Base-by-base conservation (phyloP, 2,329 filamentous ascomycete genomes). In the Aureobasidium pullulans region DNA sequence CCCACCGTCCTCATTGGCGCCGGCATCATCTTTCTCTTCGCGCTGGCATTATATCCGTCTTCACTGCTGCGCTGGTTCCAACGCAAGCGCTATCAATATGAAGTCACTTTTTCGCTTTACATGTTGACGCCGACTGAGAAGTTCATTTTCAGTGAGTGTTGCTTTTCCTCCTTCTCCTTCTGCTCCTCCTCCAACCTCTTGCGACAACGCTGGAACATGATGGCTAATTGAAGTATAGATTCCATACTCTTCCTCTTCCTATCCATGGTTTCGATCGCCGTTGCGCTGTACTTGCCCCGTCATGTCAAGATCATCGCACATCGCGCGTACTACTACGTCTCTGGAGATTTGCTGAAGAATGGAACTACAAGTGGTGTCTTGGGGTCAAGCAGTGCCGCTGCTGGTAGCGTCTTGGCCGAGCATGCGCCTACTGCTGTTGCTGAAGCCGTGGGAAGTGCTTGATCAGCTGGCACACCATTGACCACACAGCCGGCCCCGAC, bases 71-170 rank as follows among this genome's bases (percentile, higher is more conserved):
- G 87, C 73, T 96, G 92, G 90, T 81, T 97, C 66, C 86, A 91
- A 75, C 84, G 92, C 75, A 99, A 99, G 82, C 86, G 92, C 73
- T 96, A 97, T 80, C 94, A 97, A 79, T 91, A 97, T 72, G 94
- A 99, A 78, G 93, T 97, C 73, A 96, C 93, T 11, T 94, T 95
- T 75, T 88, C 89, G 62, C 83, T 97, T 29, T 97, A 99, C 81
- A 97, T 99, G 89, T 87, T 96, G 68, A 96, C 92, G 39, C 88
- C 91, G 1, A 91, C 88, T 56, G 94, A 99, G 79, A 96, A 96
- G 75, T 93, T 96, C 76, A 87, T 96, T 68, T 96, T 97, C 77
- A 97, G 94, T 97, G 82, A 60, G 90, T 76, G 11, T 1, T n/a
- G 9, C 31, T 44, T 44, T 57, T 57, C 57, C 32, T 37, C 23